Evolutionary conservation across 306 rosid genomes (phyloP).

Genomic region (Glycine latifolia): DNA sequence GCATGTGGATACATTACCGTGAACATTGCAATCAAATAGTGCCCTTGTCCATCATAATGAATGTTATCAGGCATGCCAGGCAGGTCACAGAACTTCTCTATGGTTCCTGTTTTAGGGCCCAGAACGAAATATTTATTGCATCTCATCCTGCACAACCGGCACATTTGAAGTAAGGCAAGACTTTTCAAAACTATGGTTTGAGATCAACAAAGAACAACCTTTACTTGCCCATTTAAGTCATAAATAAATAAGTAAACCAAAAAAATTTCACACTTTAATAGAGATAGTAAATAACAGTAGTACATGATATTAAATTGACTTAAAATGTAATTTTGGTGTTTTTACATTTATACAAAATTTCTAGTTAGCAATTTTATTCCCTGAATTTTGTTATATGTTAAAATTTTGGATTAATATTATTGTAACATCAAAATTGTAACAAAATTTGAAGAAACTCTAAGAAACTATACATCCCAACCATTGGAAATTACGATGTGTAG

Average conservation of each 20-base stretch:
- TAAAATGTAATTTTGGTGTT: no score
- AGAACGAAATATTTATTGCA: constrained; percentile 63
- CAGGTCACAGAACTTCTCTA: constrained; percentile 55
- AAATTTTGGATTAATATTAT: neutral
- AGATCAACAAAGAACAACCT: neutral
- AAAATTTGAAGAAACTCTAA: neutral
- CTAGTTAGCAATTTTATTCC: no score
- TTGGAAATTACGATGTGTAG: neutral
- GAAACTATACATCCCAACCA: neutral
- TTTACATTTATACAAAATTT: no score
- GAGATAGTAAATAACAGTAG: neutral
- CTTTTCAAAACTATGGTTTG: neutral
- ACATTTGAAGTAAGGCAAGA: constrained; percentile 9
- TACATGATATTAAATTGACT: no score
- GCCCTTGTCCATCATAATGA: constrained; percentile 72
- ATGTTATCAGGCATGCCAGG: constrained; percentile 79
- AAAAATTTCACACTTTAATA: neutral
- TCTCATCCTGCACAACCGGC: constrained; percentile 51
- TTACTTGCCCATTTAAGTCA: neutral
- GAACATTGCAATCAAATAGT: constrained; percentile 62
- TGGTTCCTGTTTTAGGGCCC: constrained; percentile 65
- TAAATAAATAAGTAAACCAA: neutral
- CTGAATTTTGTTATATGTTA: neutral
- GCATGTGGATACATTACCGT: constrained; percentile 39
- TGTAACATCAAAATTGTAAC: neutral